Base-by-base conservation (phyloP, 768 basidiomycete genomes). In the Rhizopogon salebrosus region DNA sequence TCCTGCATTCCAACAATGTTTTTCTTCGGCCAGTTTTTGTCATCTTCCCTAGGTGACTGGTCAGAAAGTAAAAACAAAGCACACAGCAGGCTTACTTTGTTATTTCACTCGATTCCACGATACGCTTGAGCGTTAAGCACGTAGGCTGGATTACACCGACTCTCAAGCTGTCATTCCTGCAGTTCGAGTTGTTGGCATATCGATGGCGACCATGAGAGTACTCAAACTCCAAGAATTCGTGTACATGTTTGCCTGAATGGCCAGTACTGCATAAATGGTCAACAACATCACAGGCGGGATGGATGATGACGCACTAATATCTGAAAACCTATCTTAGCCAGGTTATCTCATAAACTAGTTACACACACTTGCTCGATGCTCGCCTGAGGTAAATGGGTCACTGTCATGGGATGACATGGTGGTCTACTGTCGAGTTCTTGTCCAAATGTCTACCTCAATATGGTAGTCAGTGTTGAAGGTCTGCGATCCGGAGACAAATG, bases 121-220 rank as follows among this genome's bases (percentile, higher is more conserved):
- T 92, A 37, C 90, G 79, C 73, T 98, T 98, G 51, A 99, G 75
- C 40, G 26, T 7, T 29, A 6, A 22, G 18, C 18, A 18, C 16
- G 7, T 49, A 3, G 2, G 5, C 20, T 8, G 23, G 2, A 26
- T 53, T 14, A 18, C 7, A 80, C 92, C 63, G 60, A 97, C 95
- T 97, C 73, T 98, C 43, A 99, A 75, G 69, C 87, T 89, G 73
- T 99, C 97, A 63, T 98, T 98, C 27, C 97, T 77, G 73, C 98
- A 99, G 72, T 99, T 99, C 11, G 95, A 98, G 77, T 98, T 98
- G 77, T 98, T 95, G 56, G 97, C 97, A 69, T 98, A 99, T 59
- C 97, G 83, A 51, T 98, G 80, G 58, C 95, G 87, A 37, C 95
- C 95, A 75, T 95, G 91, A 13, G 92, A 89, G 74, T 98, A 97